Evolutionary conservation across 495 filamentous ascomycete species (phyloP).

Genomic region (Pseudevernia furfuracea): DNA sequence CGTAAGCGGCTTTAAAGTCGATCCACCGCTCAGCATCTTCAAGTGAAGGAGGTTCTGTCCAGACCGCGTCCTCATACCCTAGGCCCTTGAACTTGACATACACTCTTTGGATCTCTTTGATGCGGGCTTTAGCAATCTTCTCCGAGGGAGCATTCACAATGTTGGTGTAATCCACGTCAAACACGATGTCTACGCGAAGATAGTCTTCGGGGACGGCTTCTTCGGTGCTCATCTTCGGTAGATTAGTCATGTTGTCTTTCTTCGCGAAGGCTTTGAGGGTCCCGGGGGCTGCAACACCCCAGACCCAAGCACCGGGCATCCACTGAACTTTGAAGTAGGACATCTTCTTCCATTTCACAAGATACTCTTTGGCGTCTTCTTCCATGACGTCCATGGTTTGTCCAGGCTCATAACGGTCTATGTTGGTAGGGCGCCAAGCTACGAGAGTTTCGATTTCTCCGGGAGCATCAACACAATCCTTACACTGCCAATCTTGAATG

Average conservation of each 20-base stretch:
- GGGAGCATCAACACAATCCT: constrained; percentile 53
- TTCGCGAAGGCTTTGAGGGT: constrained; percentile 73
- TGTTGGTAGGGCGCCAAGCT: constrained; percentile 71
- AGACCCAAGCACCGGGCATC: constrained; percentile 86
- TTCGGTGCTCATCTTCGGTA: constrained; percentile 61
- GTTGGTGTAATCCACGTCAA: constrained; percentile 62
- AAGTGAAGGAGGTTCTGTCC: constrained; percentile 73
- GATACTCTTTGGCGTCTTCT: constrained; percentile 76
- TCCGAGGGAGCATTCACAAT: constrained; percentile 40
- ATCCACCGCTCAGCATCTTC: constrained; percentile 61
- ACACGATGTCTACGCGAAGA: constrained; percentile 77
- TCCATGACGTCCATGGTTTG: constrained; percentile 46
- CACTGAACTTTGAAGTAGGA: constrained; percentile 76
- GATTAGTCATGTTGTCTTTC: constrained; percentile 50
- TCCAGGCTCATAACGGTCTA: constrained; percentile 40
- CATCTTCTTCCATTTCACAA: constrained; percentile 74
- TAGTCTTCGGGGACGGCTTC: constrained; percentile 81
- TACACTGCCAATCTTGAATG: constrained; percentile 61
- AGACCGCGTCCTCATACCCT: constrained; percentile 83
- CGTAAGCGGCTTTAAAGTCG: constrained; percentile 76
- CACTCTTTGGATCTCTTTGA: constrained; percentile 61
- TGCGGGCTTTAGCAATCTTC: constrained; percentile 57
- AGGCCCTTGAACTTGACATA: constrained; percentile 92
- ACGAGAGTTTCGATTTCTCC: constrained; percentile 63
- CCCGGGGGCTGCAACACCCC: constrained; percentile 52